Percentiles rank a stretch among this genome's conserved stretches.
These are phyloP conservation scores for Leccinum disarticulatum DNA, from an alignment of 768 basidiomycete species.

Conservation along the genomic window DNA sequence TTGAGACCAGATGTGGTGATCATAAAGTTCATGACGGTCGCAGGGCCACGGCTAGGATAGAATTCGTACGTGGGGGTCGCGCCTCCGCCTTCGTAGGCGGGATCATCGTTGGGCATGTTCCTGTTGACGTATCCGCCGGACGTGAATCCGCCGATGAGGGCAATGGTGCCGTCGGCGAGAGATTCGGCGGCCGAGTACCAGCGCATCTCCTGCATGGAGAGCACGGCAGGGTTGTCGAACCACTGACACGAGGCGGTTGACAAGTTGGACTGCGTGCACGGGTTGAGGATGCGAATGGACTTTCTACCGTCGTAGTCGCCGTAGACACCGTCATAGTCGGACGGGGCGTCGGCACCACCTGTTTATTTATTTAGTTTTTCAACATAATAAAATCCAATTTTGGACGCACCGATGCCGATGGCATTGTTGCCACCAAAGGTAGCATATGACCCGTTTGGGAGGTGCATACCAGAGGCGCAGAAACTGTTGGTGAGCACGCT, in stretches of 20 bases:
- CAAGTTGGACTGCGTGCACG: slow-evolving; percentile 55
- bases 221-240: slow-evolving; percentile 63
- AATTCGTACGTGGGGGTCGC: slow-evolving; percentile 83
- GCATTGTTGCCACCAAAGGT: slow-evolving; percentile 79
- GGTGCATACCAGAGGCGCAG: slow-evolving; percentile 78
- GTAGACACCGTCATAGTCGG: slow-evolving; percentile 58
- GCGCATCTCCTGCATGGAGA: slow-evolving; percentile 62
- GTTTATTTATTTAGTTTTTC: background rate
- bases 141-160: slow-evolving; percentile 75
- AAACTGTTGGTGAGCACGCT: slow-evolving; percentile 65
- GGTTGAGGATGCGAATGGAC: slow-evolving; percentile 76
- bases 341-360: slow-evolving; percentile 33
- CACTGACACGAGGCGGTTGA: slow-evolving; percentile 54
- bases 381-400: background rate
- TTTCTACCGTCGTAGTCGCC: slow-evolving; percentile 79
- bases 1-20: slow-evolving; percentile 73
- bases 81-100: slow-evolving; percentile 54
- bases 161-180: slow-evolving; percentile 71
- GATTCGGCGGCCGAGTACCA: slow-evolving; percentile 79
- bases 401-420: slow-evolving; percentile 43
- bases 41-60: slow-evolving; percentile 59
- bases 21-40: slow-evolving; percentile 62
- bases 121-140: slow-evolving; percentile 77
- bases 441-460: slow-evolving; percentile 73
- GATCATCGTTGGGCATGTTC: slow-evolving; percentile 65